phyloP scores from a whole-genome alignment of 805 yeast species.

The Kuraishia capsulata region DNA sequence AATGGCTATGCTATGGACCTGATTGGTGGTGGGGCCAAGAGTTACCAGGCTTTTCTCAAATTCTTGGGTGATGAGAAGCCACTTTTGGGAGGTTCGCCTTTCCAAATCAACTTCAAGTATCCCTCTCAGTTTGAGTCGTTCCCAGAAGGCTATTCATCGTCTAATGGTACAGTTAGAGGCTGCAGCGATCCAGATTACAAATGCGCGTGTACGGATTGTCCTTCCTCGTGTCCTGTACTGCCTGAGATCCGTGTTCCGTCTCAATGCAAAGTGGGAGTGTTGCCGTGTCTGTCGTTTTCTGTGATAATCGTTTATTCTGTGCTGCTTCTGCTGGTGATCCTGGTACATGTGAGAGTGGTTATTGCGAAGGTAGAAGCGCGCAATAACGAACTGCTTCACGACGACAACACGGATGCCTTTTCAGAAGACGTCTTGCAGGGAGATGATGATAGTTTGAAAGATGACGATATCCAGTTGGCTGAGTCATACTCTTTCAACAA shows the following conservation, averaged over 20 bases:
- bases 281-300: conserved; percentile 69
- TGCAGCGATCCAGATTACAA: conserved; percentile 63
- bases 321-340: conserved; percentile 5
- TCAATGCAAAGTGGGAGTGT: conserved; percentile 44
- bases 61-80: conserved; percentile 95
- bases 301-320: conserved; percentile 42
- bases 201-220: conserved; percentile 91
- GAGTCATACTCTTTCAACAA: conserved; percentile 39
- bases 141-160: conserved; percentile 14
- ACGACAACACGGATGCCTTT: background rate
- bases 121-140: conserved; percentile 14
- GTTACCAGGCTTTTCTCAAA: conserved; percentile 64
- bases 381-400: background rate
- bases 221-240: conserved; percentile 65
- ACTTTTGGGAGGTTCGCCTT: conserved; percentile 88
- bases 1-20: conserved; percentile 96
- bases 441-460: conserved; percentile 18
- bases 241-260: conserved; percentile 30
- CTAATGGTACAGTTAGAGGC: conserved; percentile 16
- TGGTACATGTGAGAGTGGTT: background rate
- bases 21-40: conserved; percentile 93
- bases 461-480: conserved; percentile 17
- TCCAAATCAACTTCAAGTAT: conserved; percentile 76
- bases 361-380: background rate
- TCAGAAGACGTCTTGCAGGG: conserved; percentile 5